Conservation (phyloP, 441 rosid species). For the Breynia disticha region DNA sequence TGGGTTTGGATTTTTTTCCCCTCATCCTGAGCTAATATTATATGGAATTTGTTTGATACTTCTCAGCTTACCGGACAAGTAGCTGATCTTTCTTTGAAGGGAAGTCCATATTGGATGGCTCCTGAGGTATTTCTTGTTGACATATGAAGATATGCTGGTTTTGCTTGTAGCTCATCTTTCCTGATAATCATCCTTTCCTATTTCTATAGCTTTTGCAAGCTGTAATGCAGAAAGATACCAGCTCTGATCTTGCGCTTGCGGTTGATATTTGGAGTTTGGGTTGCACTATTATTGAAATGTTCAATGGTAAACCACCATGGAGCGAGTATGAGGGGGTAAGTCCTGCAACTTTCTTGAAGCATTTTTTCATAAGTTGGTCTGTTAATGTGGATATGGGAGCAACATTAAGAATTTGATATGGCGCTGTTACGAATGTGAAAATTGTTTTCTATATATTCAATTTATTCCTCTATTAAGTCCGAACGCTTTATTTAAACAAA, state of each 20-base stretch:
- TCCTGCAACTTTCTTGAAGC: constrained; percentile 6
- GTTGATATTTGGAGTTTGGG: constrained; percentile 99
- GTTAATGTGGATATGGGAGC: too few species aligned
- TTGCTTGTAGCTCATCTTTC: constrained; percentile 1
- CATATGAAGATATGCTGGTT: constrained; percentile 7
- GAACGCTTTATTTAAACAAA: too few species aligned
- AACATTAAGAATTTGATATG: too few species aligned
- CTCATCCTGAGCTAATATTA: too few species aligned
- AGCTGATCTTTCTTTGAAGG: constrained; percentile 82
- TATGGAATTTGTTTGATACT: constrained; percentile 6
- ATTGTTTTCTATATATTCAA: too few species aligned
- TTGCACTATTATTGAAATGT: constrained; percentile 93
- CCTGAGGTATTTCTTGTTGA: constrained; percentile 61
- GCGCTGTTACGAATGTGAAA: too few species aligned
- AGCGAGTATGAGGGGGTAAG: constrained; percentile 91
- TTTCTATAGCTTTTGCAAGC: constrained; percentile 73
- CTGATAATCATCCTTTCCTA: constrained; percentile 22
- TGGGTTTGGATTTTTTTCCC: not conserved
- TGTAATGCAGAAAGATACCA: constrained; percentile 71
- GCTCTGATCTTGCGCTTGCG: constrained; percentile 75
- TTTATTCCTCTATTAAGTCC: too few species aligned
- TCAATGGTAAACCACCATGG: constrained; percentile 97
- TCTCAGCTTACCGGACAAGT: constrained; percentile 78
- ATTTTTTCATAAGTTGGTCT: not conserved
- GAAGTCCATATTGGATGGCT: constrained; percentile 99